Base-by-base conservation (phyloP, 139 green algal genomes). In the Chlorella sp. region DNA sequence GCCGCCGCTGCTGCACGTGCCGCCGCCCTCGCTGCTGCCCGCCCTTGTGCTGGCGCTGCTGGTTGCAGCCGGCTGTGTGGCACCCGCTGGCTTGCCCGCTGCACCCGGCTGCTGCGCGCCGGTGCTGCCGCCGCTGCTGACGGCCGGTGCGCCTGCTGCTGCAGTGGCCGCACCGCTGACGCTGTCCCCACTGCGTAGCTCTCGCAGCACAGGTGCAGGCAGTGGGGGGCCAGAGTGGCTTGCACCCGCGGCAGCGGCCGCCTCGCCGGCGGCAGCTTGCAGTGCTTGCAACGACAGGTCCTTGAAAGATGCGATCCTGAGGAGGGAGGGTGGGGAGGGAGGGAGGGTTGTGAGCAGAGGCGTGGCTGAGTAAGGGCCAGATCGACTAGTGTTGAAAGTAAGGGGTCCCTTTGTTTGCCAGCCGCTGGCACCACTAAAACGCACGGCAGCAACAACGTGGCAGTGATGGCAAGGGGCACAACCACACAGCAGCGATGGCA, bases 281-380 rank as follows among this genome's bases (percentile, higher is more conserved):
- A 76, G 40, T 24, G 41, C 70, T 5, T 54, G 24, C 70, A 76
- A 41, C 7, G 32, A 46, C 14, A 76, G 70, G 40, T 76, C 70
- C 40, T 76, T 76, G 41, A 76, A 76, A n/a, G 70, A 76, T 3
- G 28, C 70, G 20, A 76, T 54, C 40, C 48, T 76, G 51, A 11
- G 11, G 11, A 11, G 11, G 51, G 51, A 60, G 11, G 16, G 51
- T 60, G 51, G 51, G 14, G 14, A 16, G 13, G 24, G 4, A 24
- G 13, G 46, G 46, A 8, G 46, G 46, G 46, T 54, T 8, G 4
- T 60, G 14, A n/a, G n/a, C n/a, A n/a, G n/a, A n/a, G n/a, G n/a
- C n/a, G n/a, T n/a, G n/a, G n/a, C n/a, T n/a, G n/a, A n/a, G n/a
- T n/a, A n/a, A n/a, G n/a, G n/a, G n/a, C n/a, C n/a, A n/a, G n/a